These are phyloP conservation scores for Leccinum uliginosum DNA, from an alignment of 768 basidiomycete species.

Conservation along the genomic window DNA sequence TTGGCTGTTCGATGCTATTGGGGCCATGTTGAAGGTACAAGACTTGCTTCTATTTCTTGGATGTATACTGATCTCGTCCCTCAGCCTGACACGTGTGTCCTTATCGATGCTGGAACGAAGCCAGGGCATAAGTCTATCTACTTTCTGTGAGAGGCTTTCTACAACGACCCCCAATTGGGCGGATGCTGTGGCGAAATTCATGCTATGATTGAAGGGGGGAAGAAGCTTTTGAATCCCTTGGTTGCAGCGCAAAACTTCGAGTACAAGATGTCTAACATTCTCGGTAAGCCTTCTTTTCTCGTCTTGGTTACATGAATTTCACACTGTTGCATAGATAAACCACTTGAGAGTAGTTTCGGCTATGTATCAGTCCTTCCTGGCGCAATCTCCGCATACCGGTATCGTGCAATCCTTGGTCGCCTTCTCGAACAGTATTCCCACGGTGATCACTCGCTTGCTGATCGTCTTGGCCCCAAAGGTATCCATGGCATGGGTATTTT, in stretches of 20 bases:
- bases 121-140: slow-evolving; percentile 95
- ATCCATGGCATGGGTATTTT: slow-evolving; percentile 97
- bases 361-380: slow-evolving; percentile 95
- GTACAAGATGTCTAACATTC: slow-evolving; percentile 98
- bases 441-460: slow-evolving; percentile 85
- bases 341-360: slow-evolving; percentile 91
- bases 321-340: slow-evolving; percentile 59
- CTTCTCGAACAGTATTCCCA: slow-evolving; percentile 85
- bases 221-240: slow-evolving; percentile 86
- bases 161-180: slow-evolving; percentile 72
- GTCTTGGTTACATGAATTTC: slow-evolving; percentile 2
- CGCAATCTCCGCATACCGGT: slow-evolving; percentile 97
- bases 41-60: slow-evolving; percentile 12
- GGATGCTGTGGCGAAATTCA: slow-evolving; percentile 95
- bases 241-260: slow-evolving; percentile 97
- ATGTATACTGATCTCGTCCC: background rate
- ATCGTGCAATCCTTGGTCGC: slow-evolving; percentile 82
- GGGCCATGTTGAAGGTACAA: slow-evolving; percentile 65
- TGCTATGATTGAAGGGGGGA: slow-evolving; percentile 93
- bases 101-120: slow-evolving; percentile 95
- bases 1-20: slow-evolving; percentile 95
- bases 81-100: slow-evolving; percentile 87
- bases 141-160: slow-evolving; percentile 92
- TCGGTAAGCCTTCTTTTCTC: slow-evolving; percentile 44
- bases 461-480: slow-evolving; percentile 88